Evolutionary conservation across 2,329 filamentous ascomycete species (phyloP).

Genomic region (Talaromyces sp.): DNA sequence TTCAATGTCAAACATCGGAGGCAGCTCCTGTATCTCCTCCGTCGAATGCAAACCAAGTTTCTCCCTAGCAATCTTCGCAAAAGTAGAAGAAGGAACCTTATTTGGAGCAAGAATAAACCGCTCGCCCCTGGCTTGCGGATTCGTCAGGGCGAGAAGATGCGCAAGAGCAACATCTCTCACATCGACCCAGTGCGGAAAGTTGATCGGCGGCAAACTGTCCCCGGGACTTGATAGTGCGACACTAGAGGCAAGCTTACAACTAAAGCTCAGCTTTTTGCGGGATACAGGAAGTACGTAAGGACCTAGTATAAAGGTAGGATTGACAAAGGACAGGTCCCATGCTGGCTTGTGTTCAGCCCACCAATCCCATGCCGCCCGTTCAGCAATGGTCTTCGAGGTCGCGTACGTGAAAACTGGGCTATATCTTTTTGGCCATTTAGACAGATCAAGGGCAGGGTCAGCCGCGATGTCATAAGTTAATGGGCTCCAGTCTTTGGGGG

Average conservation of each 20-base stretch:
- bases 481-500: not conserved
- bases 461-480: not conserved
- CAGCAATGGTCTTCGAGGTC: not conserved
- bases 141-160: conserved; percentile 39
- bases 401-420: not conserved
- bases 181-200: conserved; percentile 34
- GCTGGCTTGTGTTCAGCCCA: not conserved
- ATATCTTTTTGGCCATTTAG: not conserved
- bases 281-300: not conserved
- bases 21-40: not conserved
- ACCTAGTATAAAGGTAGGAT: not conserved
- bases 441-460: not conserved
- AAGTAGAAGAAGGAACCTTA: not conserved
- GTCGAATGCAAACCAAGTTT: not conserved
- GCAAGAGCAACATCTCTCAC: conserved; percentile 42
- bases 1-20: not conserved
- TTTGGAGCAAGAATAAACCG: not conserved
- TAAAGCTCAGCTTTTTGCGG: not conserved
- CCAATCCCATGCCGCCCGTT: not conserved
- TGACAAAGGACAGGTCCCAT: not conserved
- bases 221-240: not conserved
- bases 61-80: not conserved
- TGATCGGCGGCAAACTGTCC: not conserved
- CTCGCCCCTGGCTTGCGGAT: conserved; percentile 11
- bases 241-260: not conserved